Conservation (phyloP, 2,329 filamentous ascomycete genomes). For the Talaromyces sp. region DNA sequence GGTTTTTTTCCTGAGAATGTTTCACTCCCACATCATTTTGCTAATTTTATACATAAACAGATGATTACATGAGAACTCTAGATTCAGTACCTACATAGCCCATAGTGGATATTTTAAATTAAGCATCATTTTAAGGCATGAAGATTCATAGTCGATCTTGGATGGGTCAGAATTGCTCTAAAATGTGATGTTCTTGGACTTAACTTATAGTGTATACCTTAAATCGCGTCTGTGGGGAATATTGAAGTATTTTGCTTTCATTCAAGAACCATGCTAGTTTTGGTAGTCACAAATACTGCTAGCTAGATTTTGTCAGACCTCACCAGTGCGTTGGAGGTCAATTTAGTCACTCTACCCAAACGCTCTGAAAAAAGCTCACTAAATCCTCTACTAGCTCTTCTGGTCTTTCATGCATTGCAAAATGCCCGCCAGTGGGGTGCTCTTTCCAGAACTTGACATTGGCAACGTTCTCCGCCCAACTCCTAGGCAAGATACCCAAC, state of each 20-base stretch:
- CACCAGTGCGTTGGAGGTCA: not conserved
- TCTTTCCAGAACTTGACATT: constrained; percentile 19
- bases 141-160: too few relatives aligned
- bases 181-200: too few relatives aligned
- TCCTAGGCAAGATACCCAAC: constrained; percentile 15
- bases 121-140: too few relatives aligned
- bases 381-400: not conserved
- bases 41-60: not conserved
- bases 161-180: too few relatives aligned
- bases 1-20: not conserved
- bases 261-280: not conserved
- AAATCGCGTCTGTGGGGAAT: too few relatives aligned
- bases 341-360: not conserved
- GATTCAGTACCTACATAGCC: not conserved
- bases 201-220: too few relatives aligned
- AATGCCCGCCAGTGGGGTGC: constrained; percentile 18
- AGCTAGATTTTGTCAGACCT: not conserved
- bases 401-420: constrained; percentile 7
- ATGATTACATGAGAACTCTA: not conserved
- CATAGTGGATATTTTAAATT: not conserved
- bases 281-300: not conserved
- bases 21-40: not conserved
- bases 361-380: not conserved
- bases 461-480: constrained; percentile 16
- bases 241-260: not conserved